Evolutionary conservation across 371 early-diverging fungal genomes (phyloP), one percentile per base, ranked within the genome.

Genomic region (Blakeslea trispora): DNA sequence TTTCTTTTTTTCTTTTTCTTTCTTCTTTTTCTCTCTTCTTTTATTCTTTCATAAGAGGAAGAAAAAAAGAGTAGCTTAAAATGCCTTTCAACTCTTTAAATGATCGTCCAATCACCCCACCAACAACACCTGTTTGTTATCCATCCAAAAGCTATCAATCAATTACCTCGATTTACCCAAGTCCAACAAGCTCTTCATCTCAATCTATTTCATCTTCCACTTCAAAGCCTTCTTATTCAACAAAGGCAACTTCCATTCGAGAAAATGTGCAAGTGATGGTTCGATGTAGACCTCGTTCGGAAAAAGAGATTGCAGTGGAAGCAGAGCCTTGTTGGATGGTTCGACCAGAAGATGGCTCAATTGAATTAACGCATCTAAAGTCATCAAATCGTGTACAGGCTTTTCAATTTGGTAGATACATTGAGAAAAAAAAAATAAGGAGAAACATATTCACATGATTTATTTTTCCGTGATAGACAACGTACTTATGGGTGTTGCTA

Each of bases 191-290:
- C 14, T 37, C 37, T 14, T 13, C 37, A 14, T 37, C 37, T 13
- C 37, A 1, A 9, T 37, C 37, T 2, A 37, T 9, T 37, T 37
- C 37, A 13, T 37, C 37, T 13, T 9, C 37, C 9, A 13, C 37
- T 13, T 37, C 14, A 37, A 37, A 43, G 43, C 43, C 43, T 17
- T 19, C 17, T 43, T 17, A 17, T 43, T 17, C 43, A 28, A 28
- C 28, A 28, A 28, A 28, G 7, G 3, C 28, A 7, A 28, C 28
- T 28, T 28, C 28, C 3, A 21, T 43, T 37, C 39, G 41, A 23
- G 66, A 66, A 57, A 70, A 60, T 47, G 61, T 70, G 1, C 55
- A 66, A 53, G 71, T 70, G 7, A 70, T 61, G 21, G 71, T 70
- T 6, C 58, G 71, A 39, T 66, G 71, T 42, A 51, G 71, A 55